Conservation (phyloP, 2,329 filamentous ascomycete species). For the Sclerotinia nivalis region DNA sequence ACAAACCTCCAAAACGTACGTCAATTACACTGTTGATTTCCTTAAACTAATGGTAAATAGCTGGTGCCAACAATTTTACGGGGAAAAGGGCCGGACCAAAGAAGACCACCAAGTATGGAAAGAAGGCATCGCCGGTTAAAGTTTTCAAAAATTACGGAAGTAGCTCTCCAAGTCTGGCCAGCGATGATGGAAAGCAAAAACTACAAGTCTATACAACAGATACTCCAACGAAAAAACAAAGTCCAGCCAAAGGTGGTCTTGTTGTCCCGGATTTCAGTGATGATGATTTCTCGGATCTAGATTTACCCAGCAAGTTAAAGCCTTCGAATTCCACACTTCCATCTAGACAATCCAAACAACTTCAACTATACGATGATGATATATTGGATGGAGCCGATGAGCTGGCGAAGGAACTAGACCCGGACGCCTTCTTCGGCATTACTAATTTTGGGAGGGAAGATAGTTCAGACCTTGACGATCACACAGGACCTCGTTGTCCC, state of each 20-base stretch:
- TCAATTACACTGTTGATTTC: neutral
- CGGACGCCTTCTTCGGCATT: neutral
- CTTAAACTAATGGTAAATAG: constrained; percentile 19
- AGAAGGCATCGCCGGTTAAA: constrained; percentile 5
- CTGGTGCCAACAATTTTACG: constrained; percentile 1
- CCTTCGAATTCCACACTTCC: neutral
- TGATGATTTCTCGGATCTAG: constrained; percentile 7
- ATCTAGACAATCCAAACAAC: neutral
- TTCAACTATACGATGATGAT: constrained; percentile 19
- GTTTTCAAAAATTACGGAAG: constrained; percentile 1
- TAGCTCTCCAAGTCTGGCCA: constrained; percentile 18
- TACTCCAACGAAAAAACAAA: neutral
- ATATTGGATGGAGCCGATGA: constrained; percentile 12
- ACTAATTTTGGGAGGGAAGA: neutral
- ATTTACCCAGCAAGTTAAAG: neutral
- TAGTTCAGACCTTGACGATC: neutral
- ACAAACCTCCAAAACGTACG: constrained; percentile 9
- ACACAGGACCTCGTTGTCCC: constrained; percentile 52
- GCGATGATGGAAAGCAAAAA: constrained; percentile 6
- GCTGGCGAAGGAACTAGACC: constrained; percentile 5
- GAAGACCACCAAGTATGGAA: neutral
- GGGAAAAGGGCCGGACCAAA: neutral
- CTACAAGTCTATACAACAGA: neutral
- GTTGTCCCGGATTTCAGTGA: constrained; percentile 5
- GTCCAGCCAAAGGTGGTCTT: constrained; percentile 8